Conservation (phyloP, 2,329 filamentous ascomycete genomes). For the Aureobasidium lini region DNA sequence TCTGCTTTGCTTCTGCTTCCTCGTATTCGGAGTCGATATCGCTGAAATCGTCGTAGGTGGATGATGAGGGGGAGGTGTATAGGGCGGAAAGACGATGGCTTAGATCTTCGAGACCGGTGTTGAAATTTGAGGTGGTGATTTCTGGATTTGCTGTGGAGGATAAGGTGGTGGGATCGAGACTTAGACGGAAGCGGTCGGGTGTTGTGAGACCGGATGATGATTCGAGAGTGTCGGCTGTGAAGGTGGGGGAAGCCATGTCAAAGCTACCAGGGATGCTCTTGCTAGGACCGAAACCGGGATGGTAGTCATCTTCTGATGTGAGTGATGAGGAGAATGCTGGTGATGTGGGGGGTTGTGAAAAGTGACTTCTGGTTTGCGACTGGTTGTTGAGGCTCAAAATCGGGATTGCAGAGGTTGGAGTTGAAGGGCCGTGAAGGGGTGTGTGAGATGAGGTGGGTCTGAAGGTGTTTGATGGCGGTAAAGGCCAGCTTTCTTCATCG, state of each 20-base stretch:
- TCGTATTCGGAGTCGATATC: not conserved
- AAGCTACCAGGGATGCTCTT: constrained; percentile 12
- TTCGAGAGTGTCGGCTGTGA: constrained; percentile 27
- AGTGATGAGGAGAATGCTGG: not conserved
- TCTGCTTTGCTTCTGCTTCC: too few relatives aligned
- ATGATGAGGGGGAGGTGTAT: not conserved
- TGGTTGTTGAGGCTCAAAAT: constrained; percentile 2
- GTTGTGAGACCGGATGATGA: constrained; percentile 2
- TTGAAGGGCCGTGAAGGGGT: not conserved
- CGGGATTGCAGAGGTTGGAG: not conserved
- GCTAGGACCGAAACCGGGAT: not conserved
- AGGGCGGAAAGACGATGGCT: not conserved
- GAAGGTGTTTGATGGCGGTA: not conserved
- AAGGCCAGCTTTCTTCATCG: constrained; percentile 3
- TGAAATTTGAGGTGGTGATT: not conserved
- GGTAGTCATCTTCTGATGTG: constrained; percentile 2
- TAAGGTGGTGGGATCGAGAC: not conserved
- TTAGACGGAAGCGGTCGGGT: not conserved
- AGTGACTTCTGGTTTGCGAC: not conserved
- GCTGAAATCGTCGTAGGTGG: not conserved
- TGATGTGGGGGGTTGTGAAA: not conserved
- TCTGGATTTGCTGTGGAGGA: not conserved
- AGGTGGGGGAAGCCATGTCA: constrained; percentile 26
- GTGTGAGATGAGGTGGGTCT: not conserved
- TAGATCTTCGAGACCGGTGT: not conserved